Conservation (phyloP, 768 basidiomycete species). For the Auricularia sp. region DNA sequence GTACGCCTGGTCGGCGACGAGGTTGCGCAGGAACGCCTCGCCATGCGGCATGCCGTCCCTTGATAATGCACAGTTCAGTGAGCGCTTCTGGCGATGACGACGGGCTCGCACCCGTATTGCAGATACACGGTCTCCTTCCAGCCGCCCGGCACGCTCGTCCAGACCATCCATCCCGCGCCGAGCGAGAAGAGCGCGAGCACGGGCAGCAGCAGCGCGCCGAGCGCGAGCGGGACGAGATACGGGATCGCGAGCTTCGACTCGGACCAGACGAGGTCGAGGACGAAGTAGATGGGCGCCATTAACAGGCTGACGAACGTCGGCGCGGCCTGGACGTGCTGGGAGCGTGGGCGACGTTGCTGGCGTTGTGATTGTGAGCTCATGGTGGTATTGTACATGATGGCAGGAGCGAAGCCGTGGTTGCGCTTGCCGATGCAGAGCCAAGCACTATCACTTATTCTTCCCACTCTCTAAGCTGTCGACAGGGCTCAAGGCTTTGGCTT, state of each 20-base stretch:
- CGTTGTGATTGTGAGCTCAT: neutral
- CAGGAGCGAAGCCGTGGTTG: neutral
- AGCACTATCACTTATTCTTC: no score
- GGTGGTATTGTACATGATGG: neutral
- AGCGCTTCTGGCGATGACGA: neutral
- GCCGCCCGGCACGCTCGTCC: conserved; percentile 56
- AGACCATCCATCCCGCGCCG: conserved; percentile 63
- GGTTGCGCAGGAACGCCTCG: conserved; percentile 34
- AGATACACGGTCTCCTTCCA: conserved; percentile 64
- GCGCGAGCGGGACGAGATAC: conserved; percentile 49
- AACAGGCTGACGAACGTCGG: neutral
- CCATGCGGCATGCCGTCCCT: conserved; percentile 70
- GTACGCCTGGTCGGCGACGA: conserved; percentile 59
- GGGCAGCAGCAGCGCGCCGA: conserved; percentile 54
- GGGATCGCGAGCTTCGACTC: neutral
- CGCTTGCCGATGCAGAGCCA: no score
- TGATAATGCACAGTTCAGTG: neutral
- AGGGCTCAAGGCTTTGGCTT: no score
- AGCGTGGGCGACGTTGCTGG: neutral
- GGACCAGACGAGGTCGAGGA: neutral
- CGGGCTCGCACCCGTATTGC: conserved; percentile 62
- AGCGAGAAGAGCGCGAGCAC: conserved; percentile 48
- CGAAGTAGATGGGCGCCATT: neutral
- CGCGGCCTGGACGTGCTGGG: neutral
- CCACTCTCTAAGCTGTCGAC: no score